Evolutionary conservation across 352 stramenopile species (phyloP), one percentile per base, ranked within the genome.

Genomic region (Phytophthora cajani): DNA sequence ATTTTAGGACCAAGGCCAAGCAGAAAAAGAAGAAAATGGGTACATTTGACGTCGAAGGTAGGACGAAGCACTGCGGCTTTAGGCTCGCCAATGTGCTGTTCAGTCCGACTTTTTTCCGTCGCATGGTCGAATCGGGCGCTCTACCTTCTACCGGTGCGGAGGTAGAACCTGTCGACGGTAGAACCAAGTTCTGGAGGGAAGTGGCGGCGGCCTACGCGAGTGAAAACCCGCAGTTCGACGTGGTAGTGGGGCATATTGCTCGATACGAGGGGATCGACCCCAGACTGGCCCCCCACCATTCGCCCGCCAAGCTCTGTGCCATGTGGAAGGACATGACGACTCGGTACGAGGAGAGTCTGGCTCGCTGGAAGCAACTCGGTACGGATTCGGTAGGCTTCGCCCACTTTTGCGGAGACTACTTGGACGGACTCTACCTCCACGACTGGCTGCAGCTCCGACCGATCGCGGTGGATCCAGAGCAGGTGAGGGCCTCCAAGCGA

Each of bases 51-150:
- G 12, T 67, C 5, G 50, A 21, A 9, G 40, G 16, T 33, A 67
- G 51, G 58, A 72, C 58, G n/a, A 62, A 72, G 9, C 58, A 72
- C 42, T 71, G 65, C 30, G 58, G 51, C 19, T 62, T 72, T 21
- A 50, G 49, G 46, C 51, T 72, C 14, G 38, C 61, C 12, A 72
- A 72, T 47, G 51, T 72, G n/a, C 9, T 72, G 4, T 58, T 72
- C 32, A 72, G 65, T 58, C 51, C 58, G 42, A 33, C n/a, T 5
- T 67, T 72, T 23, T 52, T 53, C 19, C 6, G 14, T 5, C 61
- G 58, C 17, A 67, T 72, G 40, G 23, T 49, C 6, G 64, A 71
- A 16, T 64, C 64, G 1, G 64, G 64, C 23, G 51, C 51, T 17
- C 10, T 72, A 53, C 65, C 58, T 21, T 72, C 65, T 21, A 58